Base-by-base conservation (phyloP, 2,329 filamentous ascomycete species). In the Macroventuria anomochaeta region DNA sequence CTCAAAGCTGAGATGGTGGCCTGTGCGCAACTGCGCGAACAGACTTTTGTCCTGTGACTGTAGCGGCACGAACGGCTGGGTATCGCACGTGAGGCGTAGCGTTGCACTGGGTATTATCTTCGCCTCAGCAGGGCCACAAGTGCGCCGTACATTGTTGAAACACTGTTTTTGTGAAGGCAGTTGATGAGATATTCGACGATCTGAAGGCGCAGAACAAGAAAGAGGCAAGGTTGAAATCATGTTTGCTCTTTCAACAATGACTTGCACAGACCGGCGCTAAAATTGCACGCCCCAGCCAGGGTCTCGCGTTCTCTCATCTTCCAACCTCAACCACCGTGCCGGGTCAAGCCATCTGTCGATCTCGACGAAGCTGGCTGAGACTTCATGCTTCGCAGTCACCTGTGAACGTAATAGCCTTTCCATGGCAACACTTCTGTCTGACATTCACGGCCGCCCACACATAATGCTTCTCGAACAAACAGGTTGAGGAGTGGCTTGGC, bases 301-400 rank as follows among this genome's bases (percentile, higher is more conserved):
- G 20, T 37, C 49, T 21, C 32, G 38, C 29, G 17, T 23, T 53
- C 26, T 17, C 37, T 42, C 18, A 11, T 20, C 33, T 32, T 38
- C 25, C 43, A 43, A 21, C 13, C 42, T 46, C 37, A 23, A 53
- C 50, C 50, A 53, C 21, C 12, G 7, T 17, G 25, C 26, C 26
- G 50, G 50, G 43, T 53, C 50, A 43, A 38, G 50, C 43, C 23
- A 33, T 47, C 37, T 39, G 40, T 40, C 32, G 43, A 32, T 42
- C 31, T 53, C 26, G 39, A 38, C 26, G 42, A 38, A 47, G 26
- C n/a, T 43, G 42, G 31, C 25, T 37, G 37, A 28, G 29, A 41
- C 38, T 21, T 39, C 38, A 47, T 20, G 36, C 31, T 21, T 33
- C 29, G 13, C n/a, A 20, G 13, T 25, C n/a, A 32, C 43, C 42